Percentiles rank a stretch among this genome's conserved stretches.
These are phyloP conservation scores for Xylogone sp. DNA, from an alignment of 2,329 filamentous ascomycete genomes.

Conservation along the genomic window DNA sequence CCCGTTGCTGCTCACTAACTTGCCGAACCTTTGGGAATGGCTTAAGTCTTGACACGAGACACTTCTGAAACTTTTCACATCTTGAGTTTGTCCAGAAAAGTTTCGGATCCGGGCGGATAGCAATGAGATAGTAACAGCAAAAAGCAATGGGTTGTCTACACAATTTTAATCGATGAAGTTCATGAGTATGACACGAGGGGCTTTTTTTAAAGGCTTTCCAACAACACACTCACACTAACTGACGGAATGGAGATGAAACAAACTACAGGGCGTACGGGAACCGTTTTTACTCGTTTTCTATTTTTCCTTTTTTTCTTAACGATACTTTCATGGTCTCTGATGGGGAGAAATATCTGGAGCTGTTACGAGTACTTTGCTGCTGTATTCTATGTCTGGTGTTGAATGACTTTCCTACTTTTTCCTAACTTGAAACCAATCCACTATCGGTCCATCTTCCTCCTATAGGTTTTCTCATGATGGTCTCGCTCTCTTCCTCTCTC, in stretches of 20 bases:
- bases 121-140: neutral
- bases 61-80: neutral
- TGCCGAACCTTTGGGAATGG: neutral
- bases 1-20: neutral
- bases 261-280: neutral
- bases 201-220: neutral
- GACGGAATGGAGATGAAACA: neutral
- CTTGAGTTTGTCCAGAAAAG: neutral
- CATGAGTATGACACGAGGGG: neutral
- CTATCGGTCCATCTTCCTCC: no score
- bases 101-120: neutral
- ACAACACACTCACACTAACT: neutral
- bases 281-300: neutral
- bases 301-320: neutral
- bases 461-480: no score
- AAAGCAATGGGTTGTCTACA: neutral
- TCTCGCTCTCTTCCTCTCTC: no score
- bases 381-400: no score
- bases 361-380: no score
- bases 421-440: no score
- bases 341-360: no score
- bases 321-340: neutral
- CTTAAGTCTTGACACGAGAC: neutral
- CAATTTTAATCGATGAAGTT: neutral
- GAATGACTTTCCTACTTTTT: no score